Conservation (phyloP, 2,329 filamentous ascomycete genomes). For the Penicillium crustosum region DNA sequence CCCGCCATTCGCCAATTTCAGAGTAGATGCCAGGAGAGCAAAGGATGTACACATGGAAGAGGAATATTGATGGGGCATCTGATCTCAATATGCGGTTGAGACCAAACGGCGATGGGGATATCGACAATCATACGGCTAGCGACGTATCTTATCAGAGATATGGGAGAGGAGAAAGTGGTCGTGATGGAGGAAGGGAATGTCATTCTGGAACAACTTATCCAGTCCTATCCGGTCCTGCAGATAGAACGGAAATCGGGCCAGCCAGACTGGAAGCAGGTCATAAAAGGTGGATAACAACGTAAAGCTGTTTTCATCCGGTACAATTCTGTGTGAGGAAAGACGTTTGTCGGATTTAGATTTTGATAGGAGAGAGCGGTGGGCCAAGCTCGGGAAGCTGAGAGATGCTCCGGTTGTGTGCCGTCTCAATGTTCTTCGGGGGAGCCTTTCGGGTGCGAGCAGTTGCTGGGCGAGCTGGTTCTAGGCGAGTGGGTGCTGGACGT, state of each 20-base stretch:
- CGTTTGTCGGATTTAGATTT: slow-evolving; percentile 45
- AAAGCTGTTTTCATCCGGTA: not conserved
- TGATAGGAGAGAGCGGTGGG: slow-evolving; percentile 50
- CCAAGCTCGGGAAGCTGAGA: slow-evolving; percentile 51
- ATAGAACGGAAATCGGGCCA: slow-evolving; percentile 18
- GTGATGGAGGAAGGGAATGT: not conserved
- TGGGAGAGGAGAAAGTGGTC: not conserved
- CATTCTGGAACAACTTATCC: not conserved
- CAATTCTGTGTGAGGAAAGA: not conserved
- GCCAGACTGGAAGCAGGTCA: slow-evolving; percentile 12
- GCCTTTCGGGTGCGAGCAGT: slow-evolving; percentile 34
- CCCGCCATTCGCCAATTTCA: slow-evolving; percentile 12
- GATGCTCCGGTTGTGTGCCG: slow-evolving; percentile 36
- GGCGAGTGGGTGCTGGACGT: slow-evolving; percentile 32
- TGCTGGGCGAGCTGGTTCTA: slow-evolving; percentile 24
- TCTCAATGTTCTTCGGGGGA: slow-evolving; percentile 37
- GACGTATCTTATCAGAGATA: not conserved
- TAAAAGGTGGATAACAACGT: not conserved
- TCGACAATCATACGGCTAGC: not conserved
- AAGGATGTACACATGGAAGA: slow-evolving; percentile 18
- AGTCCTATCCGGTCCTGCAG: slow-evolving; percentile 4
- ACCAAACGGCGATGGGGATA: slow-evolving; percentile 3
- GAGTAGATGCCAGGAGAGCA: slow-evolving; percentile 8
- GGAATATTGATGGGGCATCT: slow-evolving; percentile 16
- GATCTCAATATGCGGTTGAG: slow-evolving; percentile 27